These are phyloP conservation scores for Saccharata proteae DNA, from an alignment of 2,329 filamentous ascomycete genomes.

Conservation along the genomic window DNA sequence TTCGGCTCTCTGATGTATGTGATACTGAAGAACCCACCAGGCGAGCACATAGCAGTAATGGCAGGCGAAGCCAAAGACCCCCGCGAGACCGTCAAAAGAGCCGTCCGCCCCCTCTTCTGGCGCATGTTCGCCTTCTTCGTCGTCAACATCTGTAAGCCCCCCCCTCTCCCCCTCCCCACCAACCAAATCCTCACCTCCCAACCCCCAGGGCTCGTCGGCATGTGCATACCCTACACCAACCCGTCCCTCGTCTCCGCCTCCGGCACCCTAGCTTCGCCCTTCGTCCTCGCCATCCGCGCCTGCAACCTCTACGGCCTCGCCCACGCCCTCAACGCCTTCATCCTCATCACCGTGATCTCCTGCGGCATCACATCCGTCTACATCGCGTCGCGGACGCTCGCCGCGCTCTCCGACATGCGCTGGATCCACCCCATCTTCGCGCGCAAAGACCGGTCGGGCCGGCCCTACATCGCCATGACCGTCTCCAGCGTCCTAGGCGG, in stretches of 20 bases:
- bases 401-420: conserved; percentile 5
- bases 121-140: conserved; percentile 33
- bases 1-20: conserved; percentile 33
- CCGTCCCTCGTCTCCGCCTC: conserved; percentile 31
- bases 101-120: conserved; percentile 33
- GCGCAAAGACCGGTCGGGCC: conserved; percentile 8
- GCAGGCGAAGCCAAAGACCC: conserved; percentile 55
- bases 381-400: conserved; percentile 9
- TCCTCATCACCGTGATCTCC: conserved; percentile 11
- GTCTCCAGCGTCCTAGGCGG: conserved; percentile 19
- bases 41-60: conserved; percentile 49
- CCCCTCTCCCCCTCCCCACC: background rate
- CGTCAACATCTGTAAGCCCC: conserved; percentile 29
- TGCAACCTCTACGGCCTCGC: conserved; percentile 32
- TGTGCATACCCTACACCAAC: conserved; percentile 43
- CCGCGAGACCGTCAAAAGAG: conserved; percentile 52
- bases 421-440: conserved; percentile 8
- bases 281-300: conserved; percentile 37
- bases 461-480: conserved; percentile 16
- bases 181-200: background rate
- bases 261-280: conserved; percentile 44
- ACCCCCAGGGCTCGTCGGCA: conserved; percentile 32
- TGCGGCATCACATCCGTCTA: conserved; percentile 18
- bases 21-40: conserved; percentile 22
- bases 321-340: conserved; percentile 13